Conservation (phyloP, 345 rosid species). For the Heritiera fomes region DNA sequence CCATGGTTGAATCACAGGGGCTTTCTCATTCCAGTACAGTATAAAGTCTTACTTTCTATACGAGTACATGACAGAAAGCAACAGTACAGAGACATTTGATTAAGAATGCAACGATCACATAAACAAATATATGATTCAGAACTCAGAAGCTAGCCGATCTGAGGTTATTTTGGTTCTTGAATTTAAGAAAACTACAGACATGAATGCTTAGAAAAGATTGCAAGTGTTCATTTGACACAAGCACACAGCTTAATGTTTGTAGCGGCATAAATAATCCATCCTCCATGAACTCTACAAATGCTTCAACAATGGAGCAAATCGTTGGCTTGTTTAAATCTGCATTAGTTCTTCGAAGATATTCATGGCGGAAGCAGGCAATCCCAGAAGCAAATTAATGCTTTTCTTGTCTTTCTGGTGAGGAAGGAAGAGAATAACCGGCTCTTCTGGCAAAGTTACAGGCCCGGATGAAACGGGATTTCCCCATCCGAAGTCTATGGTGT, state of each 20-base stretch:
- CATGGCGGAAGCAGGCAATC: slow-evolving; percentile 86
- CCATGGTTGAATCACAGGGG: neutral
- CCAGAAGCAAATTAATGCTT: slow-evolving; percentile 72
- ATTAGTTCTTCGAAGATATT: slow-evolving; percentile 56
- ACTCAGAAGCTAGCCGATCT: too few relatives aligned
- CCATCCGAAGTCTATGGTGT: slow-evolving; percentile 83
- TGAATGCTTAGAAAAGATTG: neutral
- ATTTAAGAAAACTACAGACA: neutral
- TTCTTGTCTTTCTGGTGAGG: slow-evolving; percentile 61
- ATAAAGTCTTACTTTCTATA: neutral
- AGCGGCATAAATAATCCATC: too few relatives aligned
- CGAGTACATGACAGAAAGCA: neutral
- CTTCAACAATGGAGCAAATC: too few relatives aligned
- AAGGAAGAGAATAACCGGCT: slow-evolving; percentile 77
- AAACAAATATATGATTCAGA: too few relatives aligned
- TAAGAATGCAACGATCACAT: too few relatives aligned
- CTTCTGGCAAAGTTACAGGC: slow-evolving; percentile 85
- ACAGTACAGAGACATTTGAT: neutral
- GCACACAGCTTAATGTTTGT: too few relatives aligned
- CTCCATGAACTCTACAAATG: neutral
- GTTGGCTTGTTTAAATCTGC: slow-evolving; percentile 18
- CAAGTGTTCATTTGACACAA: too few relatives aligned
- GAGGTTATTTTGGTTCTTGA: neutral
- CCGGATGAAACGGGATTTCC: slow-evolving; percentile 75
- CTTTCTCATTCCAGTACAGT: neutral